Evolutionary conservation across 1,284 basidiomycete species (phyloP).

Genomic region (Malassezia equina): DNA sequence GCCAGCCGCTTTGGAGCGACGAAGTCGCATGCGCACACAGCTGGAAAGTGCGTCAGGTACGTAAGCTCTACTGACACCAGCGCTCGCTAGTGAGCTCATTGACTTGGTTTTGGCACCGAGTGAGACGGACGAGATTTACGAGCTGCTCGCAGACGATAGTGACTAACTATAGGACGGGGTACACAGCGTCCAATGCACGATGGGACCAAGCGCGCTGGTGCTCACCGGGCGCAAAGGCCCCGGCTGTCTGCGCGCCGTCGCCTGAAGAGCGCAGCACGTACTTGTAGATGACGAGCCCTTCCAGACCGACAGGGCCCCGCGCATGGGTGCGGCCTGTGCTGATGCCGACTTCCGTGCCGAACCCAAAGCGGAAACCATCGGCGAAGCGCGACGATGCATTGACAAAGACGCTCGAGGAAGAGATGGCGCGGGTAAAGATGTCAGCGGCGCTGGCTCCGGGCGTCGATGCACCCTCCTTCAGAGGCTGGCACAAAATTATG

Average conservation of each 20-base stretch:
- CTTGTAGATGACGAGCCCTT: conserved; percentile 55
- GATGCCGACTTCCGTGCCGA: conserved; percentile 96
- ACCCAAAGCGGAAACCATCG: conserved; percentile 92
- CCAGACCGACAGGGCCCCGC: conserved; percentile 86
- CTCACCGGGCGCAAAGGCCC: conserved; percentile 14
- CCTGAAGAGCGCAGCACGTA: conserved; percentile 27
- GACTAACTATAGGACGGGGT: conserved; percentile 6
- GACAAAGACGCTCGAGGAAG: conserved; percentile 83
- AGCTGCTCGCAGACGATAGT: conserved; percentile 18
- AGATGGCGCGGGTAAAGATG: conserved; percentile 73
- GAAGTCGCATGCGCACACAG: conserved; percentile 5
- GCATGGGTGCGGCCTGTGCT: conserved; percentile 93
- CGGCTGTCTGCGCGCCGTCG: conserved; percentile 17
- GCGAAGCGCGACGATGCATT: conserved; percentile 93
- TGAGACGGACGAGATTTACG: conserved; percentile 34
- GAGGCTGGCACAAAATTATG: conserved; percentile 74
- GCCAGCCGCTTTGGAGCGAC: neutral
- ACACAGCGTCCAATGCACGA: neutral
- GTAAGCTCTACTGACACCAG: conserved; percentile 1
- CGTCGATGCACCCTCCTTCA: conserved; percentile 44
- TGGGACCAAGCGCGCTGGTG: conserved; percentile 12
- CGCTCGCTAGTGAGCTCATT: conserved; percentile 30
- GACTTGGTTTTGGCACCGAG: conserved; percentile 35
- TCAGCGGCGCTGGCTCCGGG: conserved; percentile 51
- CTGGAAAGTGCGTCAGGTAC: conserved; percentile 24